phyloP scores from a whole-genome alignment of 164 flowering plant genomes.

The Dillenia suffruticosa region DNA sequence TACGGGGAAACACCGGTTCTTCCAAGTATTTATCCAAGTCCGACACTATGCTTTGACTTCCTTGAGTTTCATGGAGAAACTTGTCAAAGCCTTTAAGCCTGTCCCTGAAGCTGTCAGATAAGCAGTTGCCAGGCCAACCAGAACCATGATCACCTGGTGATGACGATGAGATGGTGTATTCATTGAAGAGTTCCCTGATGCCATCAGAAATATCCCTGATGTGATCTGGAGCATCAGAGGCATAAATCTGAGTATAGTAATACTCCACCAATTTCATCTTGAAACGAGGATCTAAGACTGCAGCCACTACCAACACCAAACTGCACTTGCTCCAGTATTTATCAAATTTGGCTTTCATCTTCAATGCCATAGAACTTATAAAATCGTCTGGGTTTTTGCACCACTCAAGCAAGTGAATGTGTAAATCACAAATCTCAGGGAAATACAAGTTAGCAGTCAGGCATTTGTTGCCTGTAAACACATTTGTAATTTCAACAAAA shows the following conservation, averaged over 20 bases:
- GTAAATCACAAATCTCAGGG: constrained; percentile 60
- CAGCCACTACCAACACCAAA: constrained; percentile 54
- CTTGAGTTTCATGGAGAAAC: constrained; percentile 56
- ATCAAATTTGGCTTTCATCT: constrained; percentile 63
- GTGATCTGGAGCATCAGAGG: constrained; percentile 31
- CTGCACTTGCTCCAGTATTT: constrained; percentile 66
- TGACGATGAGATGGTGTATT: constrained; percentile 35
- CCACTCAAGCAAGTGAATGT: constrained; percentile 54
- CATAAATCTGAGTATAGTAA: constrained; percentile 60
- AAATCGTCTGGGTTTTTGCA: constrained; percentile 50
- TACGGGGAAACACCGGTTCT: constrained; percentile 73
- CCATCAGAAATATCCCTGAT: constrained; percentile 50
- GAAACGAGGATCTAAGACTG: constrained; percentile 65
- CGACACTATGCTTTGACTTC: constrained; percentile 35
- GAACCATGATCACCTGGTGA: constrained; percentile 35
- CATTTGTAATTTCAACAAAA: constrained; percentile 43
- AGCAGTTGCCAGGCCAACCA: constrained; percentile 23
- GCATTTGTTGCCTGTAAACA: constrained; percentile 34
- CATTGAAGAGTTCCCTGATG: constrained; percentile 51
- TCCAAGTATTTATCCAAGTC: constrained; percentile 73
- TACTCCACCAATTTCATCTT: constrained; percentile 78
- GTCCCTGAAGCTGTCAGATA: constrained; percentile 37
- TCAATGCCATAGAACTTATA: constrained; percentile 47
- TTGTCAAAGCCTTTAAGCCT: constrained; percentile 62
- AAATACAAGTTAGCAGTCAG: constrained; percentile 62